phyloP scores from a whole-genome alignment of 31 red algal genomes.

The Asparagopsis taxiformis region DNA sequence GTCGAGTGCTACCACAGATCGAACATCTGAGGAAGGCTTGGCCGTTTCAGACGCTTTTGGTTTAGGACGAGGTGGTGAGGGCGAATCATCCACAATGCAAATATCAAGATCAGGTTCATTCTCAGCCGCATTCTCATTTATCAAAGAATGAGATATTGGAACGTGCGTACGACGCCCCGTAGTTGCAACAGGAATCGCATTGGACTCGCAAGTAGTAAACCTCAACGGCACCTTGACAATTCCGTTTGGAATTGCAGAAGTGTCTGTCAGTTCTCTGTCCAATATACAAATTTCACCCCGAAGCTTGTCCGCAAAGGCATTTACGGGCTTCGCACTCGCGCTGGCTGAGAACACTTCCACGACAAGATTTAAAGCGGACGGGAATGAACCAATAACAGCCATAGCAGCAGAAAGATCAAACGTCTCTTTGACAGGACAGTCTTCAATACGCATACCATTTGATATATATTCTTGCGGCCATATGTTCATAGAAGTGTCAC shows the following conservation, averaged over 20 bases:
- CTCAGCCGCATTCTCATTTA: too few relatives aligned
- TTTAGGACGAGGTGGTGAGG: too few relatives aligned
- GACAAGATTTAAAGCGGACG: constrained; percentile 20
- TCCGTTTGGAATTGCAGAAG: constrained; percentile 30
- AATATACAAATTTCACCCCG: constrained; percentile 29
- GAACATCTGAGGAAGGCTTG: too few relatives aligned
- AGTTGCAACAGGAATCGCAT: not conserved
- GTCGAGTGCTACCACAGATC: too few relatives aligned
- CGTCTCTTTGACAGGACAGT: constrained; percentile 5
- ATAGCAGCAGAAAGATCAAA: constrained; percentile 50
- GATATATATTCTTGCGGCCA: constrained; percentile 41
- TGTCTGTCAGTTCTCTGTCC: not conserved
- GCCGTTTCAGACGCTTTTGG: too few relatives aligned
- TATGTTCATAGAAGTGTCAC: constrained; percentile 3
- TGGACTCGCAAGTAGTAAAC: not conserved
- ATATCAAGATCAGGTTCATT: too few relatives aligned
- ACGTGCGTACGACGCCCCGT: too few relatives aligned
- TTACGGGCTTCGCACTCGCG: not conserved
- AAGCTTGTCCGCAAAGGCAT: not conserved
- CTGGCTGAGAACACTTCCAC: constrained; percentile 6
- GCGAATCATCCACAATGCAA: too few relatives aligned
- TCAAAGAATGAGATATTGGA: too few relatives aligned
- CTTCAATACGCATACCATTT: not conserved
- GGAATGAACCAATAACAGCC: constrained; percentile 9
- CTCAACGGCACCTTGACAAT: constrained; percentile 16